Evolutionary conservation across 2,329 filamentous ascomycete species (phyloP).

Genomic region (Leptodontidium sp.): DNA sequence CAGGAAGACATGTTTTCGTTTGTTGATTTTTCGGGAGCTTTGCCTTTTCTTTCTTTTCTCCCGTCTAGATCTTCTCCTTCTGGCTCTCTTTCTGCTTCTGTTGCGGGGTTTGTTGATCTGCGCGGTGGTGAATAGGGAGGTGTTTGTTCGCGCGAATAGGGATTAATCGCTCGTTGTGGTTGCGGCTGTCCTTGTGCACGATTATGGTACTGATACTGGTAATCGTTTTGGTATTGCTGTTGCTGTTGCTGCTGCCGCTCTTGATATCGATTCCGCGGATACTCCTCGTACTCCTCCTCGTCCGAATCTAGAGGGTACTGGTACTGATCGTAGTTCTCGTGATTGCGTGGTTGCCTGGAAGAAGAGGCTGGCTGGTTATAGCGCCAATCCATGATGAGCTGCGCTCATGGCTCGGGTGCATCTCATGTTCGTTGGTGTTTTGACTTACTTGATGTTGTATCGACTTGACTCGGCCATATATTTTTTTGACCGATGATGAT

Average conservation of each 20-base stretch:
- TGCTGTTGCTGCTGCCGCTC: background rate
- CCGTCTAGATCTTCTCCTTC: constrained; percentile 18
- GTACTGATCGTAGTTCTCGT: constrained; percentile 17
- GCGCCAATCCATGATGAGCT: constrained; percentile 35
- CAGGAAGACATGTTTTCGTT: constrained; percentile 42
- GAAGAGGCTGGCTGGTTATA: constrained; percentile 31
- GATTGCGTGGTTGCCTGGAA: background rate
- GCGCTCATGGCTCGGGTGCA: constrained; percentile 26
- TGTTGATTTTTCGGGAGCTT: background rate
- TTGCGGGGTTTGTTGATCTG: background rate
- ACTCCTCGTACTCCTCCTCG: constrained; percentile 26
- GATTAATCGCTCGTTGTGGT: no score
- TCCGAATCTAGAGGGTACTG: constrained; percentile 22
- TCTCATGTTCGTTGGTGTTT: constrained; percentile 20
- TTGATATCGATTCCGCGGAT: constrained; percentile 10
- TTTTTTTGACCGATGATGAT: constrained; percentile 14
- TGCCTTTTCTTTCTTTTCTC: constrained; percentile 20
- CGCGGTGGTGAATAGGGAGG: background rate
- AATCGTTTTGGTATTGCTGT: background rate
- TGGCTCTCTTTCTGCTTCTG: constrained; percentile 7
- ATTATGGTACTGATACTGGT: background rate
- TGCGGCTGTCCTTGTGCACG: background rate
- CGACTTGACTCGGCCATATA: background rate
- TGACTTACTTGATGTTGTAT: background rate
- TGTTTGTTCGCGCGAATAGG: background rate